phyloP scores from a whole-genome alignment of 148 eudicot species.

The Chenopodium suecicum region DNA sequence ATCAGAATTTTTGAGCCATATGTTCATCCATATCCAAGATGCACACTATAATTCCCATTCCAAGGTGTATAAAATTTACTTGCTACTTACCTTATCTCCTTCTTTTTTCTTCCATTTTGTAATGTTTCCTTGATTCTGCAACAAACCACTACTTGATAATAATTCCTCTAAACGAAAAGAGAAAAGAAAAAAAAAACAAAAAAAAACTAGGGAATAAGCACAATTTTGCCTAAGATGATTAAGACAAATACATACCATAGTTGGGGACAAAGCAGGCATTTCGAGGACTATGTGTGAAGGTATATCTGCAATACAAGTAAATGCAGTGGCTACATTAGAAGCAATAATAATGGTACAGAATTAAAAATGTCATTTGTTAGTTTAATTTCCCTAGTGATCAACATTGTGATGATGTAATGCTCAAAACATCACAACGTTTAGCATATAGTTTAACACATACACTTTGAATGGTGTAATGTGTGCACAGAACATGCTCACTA shows the following conservation, averaged over 20 bases:
- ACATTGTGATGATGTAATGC: background rate
- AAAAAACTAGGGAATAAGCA: background rate
- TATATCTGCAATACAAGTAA: slow-evolving; percentile 49
- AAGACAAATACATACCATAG: slow-evolving; percentile 60
- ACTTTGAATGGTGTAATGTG: background rate
- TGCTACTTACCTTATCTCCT: slow-evolving; percentile 81
- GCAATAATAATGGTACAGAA: background rate
- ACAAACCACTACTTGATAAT: slow-evolving; percentile 1
- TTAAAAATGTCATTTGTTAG: background rate
- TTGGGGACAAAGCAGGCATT: slow-evolving; percentile 97
- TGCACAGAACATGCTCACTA: background rate
- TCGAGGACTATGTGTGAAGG: slow-evolving; percentile 58
- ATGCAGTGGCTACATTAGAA: slow-evolving; percentile 15
- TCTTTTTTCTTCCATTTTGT: slow-evolving; percentile 86
- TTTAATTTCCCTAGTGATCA: background rate
- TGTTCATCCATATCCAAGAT: no score
- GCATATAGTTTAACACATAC: background rate
- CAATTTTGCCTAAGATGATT: background rate
- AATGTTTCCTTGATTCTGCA: slow-evolving; percentile 92
- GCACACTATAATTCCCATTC: background rate
- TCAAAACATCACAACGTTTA: background rate
- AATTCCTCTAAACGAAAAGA: background rate
- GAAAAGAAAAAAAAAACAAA: no score
- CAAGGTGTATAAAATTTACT: background rate
- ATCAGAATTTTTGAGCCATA: background rate